A percentile compares a stretch with the other conserved stretches of the same genome.
Evolutionary conservation across 75 land plant genomes (phyloP).

Genomic region (Picea glauca): DNA sequence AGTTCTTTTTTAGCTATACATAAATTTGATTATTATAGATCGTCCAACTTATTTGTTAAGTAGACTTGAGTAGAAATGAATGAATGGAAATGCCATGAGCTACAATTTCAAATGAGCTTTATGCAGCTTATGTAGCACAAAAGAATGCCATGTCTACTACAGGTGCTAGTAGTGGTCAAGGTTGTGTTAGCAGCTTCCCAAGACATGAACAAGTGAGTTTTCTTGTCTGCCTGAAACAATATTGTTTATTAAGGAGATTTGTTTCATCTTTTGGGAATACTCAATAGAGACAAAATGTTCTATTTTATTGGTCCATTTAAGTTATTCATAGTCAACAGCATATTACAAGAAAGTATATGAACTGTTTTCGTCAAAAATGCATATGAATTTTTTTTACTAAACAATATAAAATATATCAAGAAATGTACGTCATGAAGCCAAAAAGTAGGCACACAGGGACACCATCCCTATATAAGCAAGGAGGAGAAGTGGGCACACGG

Average conservation of each 20-base stretch:
- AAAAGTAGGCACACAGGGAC: too few relatives aligned
- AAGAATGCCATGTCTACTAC: neutral
- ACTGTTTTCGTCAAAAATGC: too few relatives aligned
- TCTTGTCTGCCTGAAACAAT: neutral
- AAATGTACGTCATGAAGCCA: too few relatives aligned
- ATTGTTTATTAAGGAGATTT: neutral
- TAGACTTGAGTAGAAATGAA: neutral
- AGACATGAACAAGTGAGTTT: conserved; percentile 6
- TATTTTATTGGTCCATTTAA: too few relatives aligned
- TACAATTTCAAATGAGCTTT: neutral
- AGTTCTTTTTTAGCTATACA: neutral
- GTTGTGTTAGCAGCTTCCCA: neutral
- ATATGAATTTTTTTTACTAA: too few relatives aligned
- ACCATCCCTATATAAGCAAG: too few relatives aligned
- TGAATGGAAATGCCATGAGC: neutral
- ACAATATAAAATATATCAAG: too few relatives aligned
- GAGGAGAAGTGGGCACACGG: too few relatives aligned
- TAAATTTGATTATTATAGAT: neutral
- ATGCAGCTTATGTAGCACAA: neutral
- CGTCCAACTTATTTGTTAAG: neutral
- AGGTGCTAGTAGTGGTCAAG: neutral
- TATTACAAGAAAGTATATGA: too few relatives aligned
- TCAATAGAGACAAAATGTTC: neutral
- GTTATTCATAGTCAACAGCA: too few relatives aligned
- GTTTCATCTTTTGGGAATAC: neutral